Evolutionary conservation across 164 flowering plant genomes (phyloP).

Genomic region (Kalanchoe fedtschenkoi): DNA sequence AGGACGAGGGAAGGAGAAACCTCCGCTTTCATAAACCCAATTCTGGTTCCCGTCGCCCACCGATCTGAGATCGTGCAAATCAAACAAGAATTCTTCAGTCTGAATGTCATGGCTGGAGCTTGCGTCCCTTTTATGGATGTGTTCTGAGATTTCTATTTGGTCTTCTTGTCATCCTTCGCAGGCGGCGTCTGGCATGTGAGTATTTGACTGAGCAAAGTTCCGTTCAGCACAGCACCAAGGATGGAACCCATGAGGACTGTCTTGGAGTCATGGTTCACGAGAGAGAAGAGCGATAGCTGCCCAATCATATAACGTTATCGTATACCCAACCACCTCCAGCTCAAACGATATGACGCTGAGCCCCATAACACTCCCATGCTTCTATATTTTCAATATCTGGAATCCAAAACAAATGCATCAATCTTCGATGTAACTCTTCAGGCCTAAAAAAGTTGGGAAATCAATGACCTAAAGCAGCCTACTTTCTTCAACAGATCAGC

Average conservation of each 20-base stretch:
- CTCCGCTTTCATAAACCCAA: too few relatives aligned
- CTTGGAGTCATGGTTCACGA: slow-evolving; percentile 43
- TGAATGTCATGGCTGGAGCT: too few relatives aligned
- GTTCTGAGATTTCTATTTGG: slow-evolving; percentile 19
- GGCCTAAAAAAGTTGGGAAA: too few relatives aligned
- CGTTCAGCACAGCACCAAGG: slow-evolving; percentile 59
- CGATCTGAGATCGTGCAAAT: too few relatives aligned
- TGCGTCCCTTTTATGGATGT: too few relatives aligned
- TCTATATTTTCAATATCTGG: slow-evolving; percentile 81
- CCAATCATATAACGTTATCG: slow-evolving; percentile 77
- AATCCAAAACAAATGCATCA: slow-evolving; percentile 3
- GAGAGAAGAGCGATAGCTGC: background rate
- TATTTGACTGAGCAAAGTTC: slow-evolving; percentile 75
- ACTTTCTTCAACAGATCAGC: too few relatives aligned
- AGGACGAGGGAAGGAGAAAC: too few relatives aligned
- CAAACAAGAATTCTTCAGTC: too few relatives aligned
- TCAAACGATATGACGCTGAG: slow-evolving; percentile 75
- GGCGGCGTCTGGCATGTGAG: slow-evolving; percentile 46
- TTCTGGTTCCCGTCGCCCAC: too few relatives aligned
- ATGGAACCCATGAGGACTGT: slow-evolving; percentile 74
- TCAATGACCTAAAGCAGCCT: too few relatives aligned
- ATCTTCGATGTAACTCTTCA: too few relatives aligned
- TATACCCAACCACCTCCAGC: slow-evolving; percentile 92
- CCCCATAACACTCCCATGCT: slow-evolving; percentile 71
- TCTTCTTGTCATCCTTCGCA: slow-evolving; percentile 60